These are phyloP conservation scores for Ophiostoma populinum DNA, from an alignment of 2,329 filamentous ascomycete genomes.

Conservation along the genomic window DNA sequence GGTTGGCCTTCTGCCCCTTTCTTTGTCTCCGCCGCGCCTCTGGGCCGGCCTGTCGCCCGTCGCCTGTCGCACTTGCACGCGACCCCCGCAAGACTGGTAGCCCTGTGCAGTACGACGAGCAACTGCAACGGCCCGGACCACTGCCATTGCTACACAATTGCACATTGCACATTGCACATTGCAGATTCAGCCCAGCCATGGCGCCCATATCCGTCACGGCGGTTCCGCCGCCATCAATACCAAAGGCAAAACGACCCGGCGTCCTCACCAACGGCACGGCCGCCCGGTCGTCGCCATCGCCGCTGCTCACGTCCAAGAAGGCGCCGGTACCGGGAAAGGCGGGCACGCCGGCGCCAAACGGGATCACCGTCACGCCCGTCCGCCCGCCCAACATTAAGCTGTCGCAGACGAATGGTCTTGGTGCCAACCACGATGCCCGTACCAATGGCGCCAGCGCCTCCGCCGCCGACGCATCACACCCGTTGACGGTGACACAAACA, in stretches of 20 bases:
- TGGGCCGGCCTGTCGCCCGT: too few relatives aligned
- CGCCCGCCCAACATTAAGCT: slow-evolving; percentile 28
- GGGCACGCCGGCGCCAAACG: slow-evolving; percentile 21
- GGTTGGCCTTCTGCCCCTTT: too few relatives aligned
- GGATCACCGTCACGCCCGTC: slow-evolving; percentile 26
- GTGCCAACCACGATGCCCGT: background rate
- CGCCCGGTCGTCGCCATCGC: slow-evolving; percentile 42
- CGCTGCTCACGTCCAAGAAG: slow-evolving; percentile 37
- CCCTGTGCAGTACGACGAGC: too few relatives aligned
- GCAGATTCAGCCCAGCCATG: slow-evolving; percentile 21
- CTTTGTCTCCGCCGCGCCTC: too few relatives aligned
- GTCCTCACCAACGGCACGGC: slow-evolving; percentile 48
- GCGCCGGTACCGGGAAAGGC: slow-evolving; percentile 28
- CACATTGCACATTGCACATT: background rate
- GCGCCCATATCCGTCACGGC: slow-evolving; percentile 34
- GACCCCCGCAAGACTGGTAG: too few relatives aligned
- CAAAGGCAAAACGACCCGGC: slow-evolving; percentile 53
- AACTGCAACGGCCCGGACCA: too few relatives aligned
- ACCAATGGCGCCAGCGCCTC: slow-evolving; percentile 14
- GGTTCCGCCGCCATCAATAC: slow-evolving; percentile 23
- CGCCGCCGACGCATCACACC: background rate
- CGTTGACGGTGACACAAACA: background rate
- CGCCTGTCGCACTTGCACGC: too few relatives aligned
- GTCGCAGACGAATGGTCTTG: slow-evolving; percentile 32
- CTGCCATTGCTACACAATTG: too few relatives aligned